Conservation (phyloP, 2,329 filamentous ascomycete species). For the Ophiosphaerella korrae region DNA sequence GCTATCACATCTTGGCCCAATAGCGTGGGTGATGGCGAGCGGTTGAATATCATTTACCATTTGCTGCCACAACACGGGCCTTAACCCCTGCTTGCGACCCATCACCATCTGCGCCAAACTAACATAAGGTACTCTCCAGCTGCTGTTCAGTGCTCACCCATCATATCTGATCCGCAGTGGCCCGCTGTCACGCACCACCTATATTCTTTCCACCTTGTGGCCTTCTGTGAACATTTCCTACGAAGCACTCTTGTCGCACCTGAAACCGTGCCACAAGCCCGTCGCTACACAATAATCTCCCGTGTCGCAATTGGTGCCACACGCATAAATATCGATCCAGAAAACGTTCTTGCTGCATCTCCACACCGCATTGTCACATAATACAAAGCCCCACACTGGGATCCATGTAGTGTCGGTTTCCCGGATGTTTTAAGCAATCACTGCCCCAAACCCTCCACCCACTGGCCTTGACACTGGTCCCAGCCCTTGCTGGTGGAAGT, state of each 20-base stretch:
- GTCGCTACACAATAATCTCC: constrained; percentile 27
- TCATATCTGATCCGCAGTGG: constrained; percentile 26
- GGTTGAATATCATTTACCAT: constrained; percentile 43
- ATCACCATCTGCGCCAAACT: constrained; percentile 33
- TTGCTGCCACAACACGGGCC: constrained; percentile 39
- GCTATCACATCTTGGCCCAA: constrained; percentile 48
- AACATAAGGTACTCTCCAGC: constrained; percentile 40
- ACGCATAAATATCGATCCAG: constrained; percentile 19
- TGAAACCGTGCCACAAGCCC: constrained; percentile 28
- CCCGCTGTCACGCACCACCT: constrained; percentile 4
- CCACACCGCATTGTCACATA: constrained; percentile 41
- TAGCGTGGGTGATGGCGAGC: constrained; percentile 40
- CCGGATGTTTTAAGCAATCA: constrained; percentile 28
- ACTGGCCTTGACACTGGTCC: constrained; percentile 21
- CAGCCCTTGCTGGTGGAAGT: constrained; percentile 45
- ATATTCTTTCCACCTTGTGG: constrained; percentile 4
- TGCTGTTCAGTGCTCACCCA: constrained; percentile 36
- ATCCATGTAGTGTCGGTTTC: constrained; percentile 40
- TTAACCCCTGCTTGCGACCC: constrained; percentile 40
- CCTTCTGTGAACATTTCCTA: constrained; percentile 10
- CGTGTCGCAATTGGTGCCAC: constrained; percentile 29
- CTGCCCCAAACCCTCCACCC: constrained; percentile 16
- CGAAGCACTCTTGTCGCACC: constrained; percentile 12
- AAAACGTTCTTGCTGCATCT: constrained; percentile 31
- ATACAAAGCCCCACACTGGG: constrained; percentile 26